Conservation (phyloP, 495 filamentous ascomycete species). For the Tuber calosporum region DNA sequence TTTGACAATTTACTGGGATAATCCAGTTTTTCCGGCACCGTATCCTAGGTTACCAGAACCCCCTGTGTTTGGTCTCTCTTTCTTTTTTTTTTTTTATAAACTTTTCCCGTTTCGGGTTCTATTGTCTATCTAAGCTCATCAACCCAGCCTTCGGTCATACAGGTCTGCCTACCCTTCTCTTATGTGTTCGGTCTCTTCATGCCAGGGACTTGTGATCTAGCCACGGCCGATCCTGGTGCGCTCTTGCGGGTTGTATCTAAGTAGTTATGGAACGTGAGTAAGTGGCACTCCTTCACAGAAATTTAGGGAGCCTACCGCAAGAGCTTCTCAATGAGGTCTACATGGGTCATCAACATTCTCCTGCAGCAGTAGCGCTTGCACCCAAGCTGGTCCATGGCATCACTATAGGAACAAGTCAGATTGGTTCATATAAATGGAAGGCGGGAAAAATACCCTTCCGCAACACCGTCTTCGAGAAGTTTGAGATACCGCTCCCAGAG, state of each 20-base stretch:
- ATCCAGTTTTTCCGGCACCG: too few species aligned
- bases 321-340: constrained; percentile 96
- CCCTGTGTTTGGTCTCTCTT: too few species aligned
- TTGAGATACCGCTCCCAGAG: constrained; percentile 91
- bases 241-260: constrained; percentile 39
- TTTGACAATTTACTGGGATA: too few species aligned
- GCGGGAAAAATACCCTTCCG: constrained; percentile 34
- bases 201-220: background rate
- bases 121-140: too few species aligned
- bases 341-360: constrained; percentile 99
- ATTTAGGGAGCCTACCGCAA: constrained; percentile 59
- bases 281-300: background rate
- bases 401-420: constrained; percentile 49
- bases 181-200: too few species aligned
- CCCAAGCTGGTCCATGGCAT: constrained; percentile 87
- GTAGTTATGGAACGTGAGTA: constrained; percentile 5
- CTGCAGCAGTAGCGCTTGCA: constrained; percentile 96
- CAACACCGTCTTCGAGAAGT: constrained; percentile 67
- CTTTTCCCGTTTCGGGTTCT: too few species aligned
- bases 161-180: too few species aligned
- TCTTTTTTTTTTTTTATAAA: too few species aligned
- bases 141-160: too few species aligned
- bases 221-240: constrained; percentile 23
- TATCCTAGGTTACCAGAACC: too few species aligned
- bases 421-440: background rate